Evolutionary conservation across 1,284 basidiomycete genomes (phyloP).

Genomic region (Fomitopsis palustris): DNA sequence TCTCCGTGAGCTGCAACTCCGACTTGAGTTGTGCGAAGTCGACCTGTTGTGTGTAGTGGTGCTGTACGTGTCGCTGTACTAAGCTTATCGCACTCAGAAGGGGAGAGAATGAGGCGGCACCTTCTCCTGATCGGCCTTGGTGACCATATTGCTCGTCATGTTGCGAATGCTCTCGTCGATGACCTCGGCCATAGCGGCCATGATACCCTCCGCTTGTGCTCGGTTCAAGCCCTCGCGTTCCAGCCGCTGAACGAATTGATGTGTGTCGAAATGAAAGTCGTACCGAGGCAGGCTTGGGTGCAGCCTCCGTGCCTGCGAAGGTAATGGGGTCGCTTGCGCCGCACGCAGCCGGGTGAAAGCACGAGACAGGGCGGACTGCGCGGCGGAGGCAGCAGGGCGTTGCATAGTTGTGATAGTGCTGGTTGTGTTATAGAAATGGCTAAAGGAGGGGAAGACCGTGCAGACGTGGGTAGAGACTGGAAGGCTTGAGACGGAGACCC

Average conservation of each 20-base stretch:
- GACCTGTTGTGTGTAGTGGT: constrained; percentile 94
- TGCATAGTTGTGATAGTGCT: neutral
- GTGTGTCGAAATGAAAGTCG: constrained; percentile 89
- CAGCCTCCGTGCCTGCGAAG: constrained; percentile 5
- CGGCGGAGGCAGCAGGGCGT: neutral
- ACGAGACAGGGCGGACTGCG: neutral
- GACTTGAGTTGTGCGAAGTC: constrained; percentile 98
- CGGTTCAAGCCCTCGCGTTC: constrained; percentile 86
- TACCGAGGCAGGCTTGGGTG: constrained; percentile 13
- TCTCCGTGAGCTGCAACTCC: constrained; percentile 94
- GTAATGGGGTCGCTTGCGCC: neutral
- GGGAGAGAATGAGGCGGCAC: constrained; percentile 33
- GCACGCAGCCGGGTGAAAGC: constrained; percentile 3
- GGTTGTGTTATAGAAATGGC: neutral
- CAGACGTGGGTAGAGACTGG: neutral
- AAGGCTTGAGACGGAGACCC: neutral
- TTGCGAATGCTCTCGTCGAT: constrained; percentile 93
- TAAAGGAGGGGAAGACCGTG: neutral
- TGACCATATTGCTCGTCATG: constrained; percentile 93
- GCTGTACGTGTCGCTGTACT: constrained; percentile 40
- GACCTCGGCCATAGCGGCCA: constrained; percentile 92
- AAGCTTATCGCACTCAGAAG: neutral
- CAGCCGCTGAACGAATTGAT: constrained; percentile 87
- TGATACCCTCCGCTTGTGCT: constrained; percentile 90
- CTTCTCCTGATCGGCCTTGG: constrained; percentile 93